A percentile compares a stretch with the other conserved stretches of the same genome.
phyloP scores from a whole-genome alignment of 2,329 filamentous ascomycete genomes.

The Hymenoscyphus fructigenus region DNA sequence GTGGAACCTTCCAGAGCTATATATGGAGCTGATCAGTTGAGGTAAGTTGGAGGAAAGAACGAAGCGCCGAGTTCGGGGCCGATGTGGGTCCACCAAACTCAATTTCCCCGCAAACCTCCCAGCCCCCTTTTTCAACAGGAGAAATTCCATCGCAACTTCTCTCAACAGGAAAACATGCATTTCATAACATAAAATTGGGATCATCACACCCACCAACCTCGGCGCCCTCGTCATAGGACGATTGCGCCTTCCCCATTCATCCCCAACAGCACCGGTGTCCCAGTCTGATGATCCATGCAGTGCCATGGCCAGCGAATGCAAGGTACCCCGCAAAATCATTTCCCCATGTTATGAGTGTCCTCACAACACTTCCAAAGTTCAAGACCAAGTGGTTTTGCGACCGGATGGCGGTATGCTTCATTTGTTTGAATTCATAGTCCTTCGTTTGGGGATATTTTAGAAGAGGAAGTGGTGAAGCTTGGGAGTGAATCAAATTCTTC shows the following conservation, averaged over 20 bases:
- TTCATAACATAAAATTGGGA: no score
- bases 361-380: background rate
- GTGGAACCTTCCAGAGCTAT: no score
- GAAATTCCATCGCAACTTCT: no score
- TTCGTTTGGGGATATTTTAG: background rate
- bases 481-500: background rate
- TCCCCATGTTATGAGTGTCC: background rate
- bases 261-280: background rate
- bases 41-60: no score
- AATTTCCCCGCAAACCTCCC: no score
- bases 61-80: no score
- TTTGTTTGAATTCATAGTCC: background rate
- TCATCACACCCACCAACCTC: background rate
- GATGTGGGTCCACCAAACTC: no score
- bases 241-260: background rate
- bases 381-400: background rate
- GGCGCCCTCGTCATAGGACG: background rate
- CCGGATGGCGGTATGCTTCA: background rate
- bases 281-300: background rate
- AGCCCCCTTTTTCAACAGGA: no score
- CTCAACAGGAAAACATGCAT: no score
- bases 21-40: no score
- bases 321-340: constrained; percentile 1
- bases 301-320: background rate
- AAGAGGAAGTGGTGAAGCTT: background rate